Percentiles rank a stretch among this genome's conserved stretches.
Evolutionary conservation across 257 asterid genomes (phyloP).

Genomic region (Solanum paucissectum): DNA sequence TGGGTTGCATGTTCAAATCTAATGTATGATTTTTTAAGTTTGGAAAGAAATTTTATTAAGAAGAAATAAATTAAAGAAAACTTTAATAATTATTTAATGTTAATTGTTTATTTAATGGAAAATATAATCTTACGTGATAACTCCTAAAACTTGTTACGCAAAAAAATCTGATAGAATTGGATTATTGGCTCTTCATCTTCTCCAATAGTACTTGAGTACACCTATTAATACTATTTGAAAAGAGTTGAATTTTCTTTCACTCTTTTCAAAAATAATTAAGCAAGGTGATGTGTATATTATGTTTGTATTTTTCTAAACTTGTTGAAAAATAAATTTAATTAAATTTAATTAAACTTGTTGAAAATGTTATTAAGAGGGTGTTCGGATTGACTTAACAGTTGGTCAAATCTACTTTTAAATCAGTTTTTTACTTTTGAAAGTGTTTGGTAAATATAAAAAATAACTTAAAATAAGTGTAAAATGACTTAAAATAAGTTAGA

Average conservation of each 20-base stretch:
- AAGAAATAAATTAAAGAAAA: too few relatives aligned
- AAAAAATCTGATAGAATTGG: neutral
- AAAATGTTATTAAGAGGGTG: too few relatives aligned
- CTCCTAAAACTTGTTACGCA: neutral
- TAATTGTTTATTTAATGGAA: too few relatives aligned
- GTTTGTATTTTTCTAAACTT: neutral
- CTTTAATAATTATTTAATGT: too few relatives aligned
- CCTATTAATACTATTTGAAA: neutral
- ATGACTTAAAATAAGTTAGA: neutral
- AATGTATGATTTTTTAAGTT: neutral
- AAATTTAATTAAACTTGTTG: too few relatives aligned
- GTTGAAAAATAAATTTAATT: neutral
- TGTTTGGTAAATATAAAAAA: neutral
- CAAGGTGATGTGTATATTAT: neutral
- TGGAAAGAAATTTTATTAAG: neutral
- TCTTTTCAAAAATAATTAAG: too few relatives aligned
- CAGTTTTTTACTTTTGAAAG: neutral
- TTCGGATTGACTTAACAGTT: too few relatives aligned
- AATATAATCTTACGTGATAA: too few relatives aligned
- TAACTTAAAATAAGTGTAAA: too few relatives aligned
- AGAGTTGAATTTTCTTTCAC: neutral
- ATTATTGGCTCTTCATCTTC: neutral
- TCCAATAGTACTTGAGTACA: neutral
- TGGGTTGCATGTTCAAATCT: too few relatives aligned
- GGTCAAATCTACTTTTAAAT: too few relatives aligned